Evolutionary conservation across 1,284 basidiomycete species (phyloP), one percentile per base, ranked within the genome.

Genomic region (Exobasidium cylindrosporum): DNA sequence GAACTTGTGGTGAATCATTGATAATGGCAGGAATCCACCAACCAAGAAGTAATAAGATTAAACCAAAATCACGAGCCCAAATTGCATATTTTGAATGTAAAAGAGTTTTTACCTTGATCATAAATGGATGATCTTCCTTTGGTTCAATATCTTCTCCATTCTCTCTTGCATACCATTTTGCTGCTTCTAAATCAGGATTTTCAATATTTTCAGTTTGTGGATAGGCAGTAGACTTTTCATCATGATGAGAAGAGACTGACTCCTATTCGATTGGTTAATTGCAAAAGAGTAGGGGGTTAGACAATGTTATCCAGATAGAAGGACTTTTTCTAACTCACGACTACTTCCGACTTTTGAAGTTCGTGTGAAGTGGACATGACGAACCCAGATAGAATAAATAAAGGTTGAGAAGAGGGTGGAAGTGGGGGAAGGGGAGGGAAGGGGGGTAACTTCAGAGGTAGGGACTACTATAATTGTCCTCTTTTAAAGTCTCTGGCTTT

Each of bases 1-100:
- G 43, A 3, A 61, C 59, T 23, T 24, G 4, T 4, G 57, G 58
- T 6, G 45, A 7, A 6, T 59, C 47, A 47, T 63, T 59, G 50
- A 64, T 57, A 21, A 64, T 30, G 43, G 54, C 44, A 6, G 63
- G 63, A 40, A 66, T 61, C 58, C 59, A 65, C 60, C 62, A 64
- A 26, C 55, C 65, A 14, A 67, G 40, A 29, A 67, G 31, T 30
- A 63, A 40, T 17, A 46, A 52, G 35, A 68, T 63, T 40, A 68
- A 50, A 28, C 44, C 58, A 40, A 68, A 65, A 45, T 68, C 66
- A 35, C 66, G 61, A 26, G 52, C 28, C 31, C 49, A 32, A 26
- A 66, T 44, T 11, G 64, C 64, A 26, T 29, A 44, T 2, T 43
- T 23, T 4, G 64, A 63, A 44, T 66, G 65, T 1, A 61, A 17